A percentile compares a stretch with the other conserved stretches of the same genome.
Evolutionary conservation across 2,329 filamentous ascomycete species (phyloP).

Genomic region (Chaetothyriales sp.): DNA sequence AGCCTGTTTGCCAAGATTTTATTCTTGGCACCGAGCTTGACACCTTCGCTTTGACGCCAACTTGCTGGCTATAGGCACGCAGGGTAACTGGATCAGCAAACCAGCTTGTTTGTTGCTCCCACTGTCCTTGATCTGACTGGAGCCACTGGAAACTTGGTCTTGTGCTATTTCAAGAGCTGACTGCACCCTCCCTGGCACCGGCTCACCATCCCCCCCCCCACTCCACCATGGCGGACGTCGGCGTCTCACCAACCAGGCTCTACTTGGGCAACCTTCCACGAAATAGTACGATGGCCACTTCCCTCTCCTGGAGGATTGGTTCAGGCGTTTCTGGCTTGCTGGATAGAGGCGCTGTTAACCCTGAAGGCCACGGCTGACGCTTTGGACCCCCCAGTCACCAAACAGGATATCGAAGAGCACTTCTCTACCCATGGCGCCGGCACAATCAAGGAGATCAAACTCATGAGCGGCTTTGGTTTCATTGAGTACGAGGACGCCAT

Average conservation of each 20-base stretch:
- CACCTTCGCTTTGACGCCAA: background rate
- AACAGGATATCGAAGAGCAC: conserved; percentile 89
- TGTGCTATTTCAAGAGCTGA: background rate
- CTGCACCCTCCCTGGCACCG: background rate
- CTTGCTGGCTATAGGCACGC: background rate
- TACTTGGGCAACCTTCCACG: conserved; percentile 96
- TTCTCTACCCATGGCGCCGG: conserved; percentile 92
- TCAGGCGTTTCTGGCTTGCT: background rate
- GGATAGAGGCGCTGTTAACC: conserved; percentile 1
- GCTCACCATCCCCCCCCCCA: background rate
- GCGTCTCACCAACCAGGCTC: conserved; percentile 86
- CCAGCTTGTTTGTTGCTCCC: background rate
- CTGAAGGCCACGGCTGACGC: conserved; percentile 9
- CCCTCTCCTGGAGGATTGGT: conserved; percentile 2
- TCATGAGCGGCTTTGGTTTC: conserved; percentile 99
- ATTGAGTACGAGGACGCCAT: conserved; percentile 98
- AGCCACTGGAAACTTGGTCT: background rate
- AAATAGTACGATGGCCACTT: conserved; percentile 52
- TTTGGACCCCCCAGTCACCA: conserved; percentile 53
- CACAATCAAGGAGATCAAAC: conserved; percentile 96
- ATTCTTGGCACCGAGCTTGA: background rate
- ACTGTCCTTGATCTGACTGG: background rate
- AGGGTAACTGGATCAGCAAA: background rate
- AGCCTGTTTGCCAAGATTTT: too few relatives aligned
- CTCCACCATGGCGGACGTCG: conserved; percentile 64